A percentile compares a stretch with the other conserved stretches of the same genome.
Evolutionary conservation across 257 asterid species (phyloP).

Genomic region (Solanum rostratum): DNA sequence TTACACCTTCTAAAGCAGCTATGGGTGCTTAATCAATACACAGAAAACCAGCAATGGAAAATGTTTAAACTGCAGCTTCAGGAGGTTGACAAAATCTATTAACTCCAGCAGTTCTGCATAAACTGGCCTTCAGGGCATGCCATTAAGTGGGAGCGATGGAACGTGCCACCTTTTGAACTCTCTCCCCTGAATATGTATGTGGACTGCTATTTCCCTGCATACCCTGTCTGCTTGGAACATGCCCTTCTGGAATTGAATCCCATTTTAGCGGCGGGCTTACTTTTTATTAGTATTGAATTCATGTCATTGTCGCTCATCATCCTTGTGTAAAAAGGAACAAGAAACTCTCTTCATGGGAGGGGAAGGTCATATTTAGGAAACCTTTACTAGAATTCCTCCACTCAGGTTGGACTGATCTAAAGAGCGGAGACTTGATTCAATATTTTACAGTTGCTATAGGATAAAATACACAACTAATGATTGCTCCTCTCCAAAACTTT

Average conservation of each 20-base stretch:
- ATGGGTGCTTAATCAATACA: not conserved
- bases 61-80: not conserved
- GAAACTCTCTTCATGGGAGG: not conserved
- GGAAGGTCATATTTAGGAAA: not conserved
- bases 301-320: not conserved
- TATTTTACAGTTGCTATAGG: not conserved
- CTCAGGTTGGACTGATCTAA: not conserved
- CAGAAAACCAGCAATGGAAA: not conserved
- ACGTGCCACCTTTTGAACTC: not conserved
- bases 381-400: not conserved
- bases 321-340: not conserved
- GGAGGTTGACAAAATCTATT: not conserved
- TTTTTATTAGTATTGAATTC: not conserved
- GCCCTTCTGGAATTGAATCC: not conserved
- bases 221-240: not conserved
- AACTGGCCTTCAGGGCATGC: not conserved
- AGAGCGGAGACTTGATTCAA: not conserved
- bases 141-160: not conserved
- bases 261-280: not conserved
- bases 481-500: not conserved
- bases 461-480: not conserved
- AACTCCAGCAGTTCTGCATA: not conserved
- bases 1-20: not conserved
- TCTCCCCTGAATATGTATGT: not conserved
- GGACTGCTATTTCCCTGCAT: not conserved